phyloP scores from a whole-genome alignment of 148 eudicot species.

The Polygonum maritimum region DNA sequence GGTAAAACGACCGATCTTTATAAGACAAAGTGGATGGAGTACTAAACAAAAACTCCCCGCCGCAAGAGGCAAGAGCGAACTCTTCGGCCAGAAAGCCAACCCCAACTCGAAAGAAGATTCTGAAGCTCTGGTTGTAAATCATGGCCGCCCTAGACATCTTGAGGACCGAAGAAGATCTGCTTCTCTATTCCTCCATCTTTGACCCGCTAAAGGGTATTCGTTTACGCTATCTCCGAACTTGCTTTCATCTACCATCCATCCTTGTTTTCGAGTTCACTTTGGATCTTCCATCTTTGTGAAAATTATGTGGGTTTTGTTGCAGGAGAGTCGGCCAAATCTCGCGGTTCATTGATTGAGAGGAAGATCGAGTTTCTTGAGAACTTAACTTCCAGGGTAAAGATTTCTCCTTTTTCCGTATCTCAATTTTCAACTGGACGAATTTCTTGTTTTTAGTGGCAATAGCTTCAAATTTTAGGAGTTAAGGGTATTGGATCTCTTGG shows the following conservation, averaged over 20 bases:
- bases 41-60: too few species aligned
- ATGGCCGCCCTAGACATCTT: conserved; percentile 51
- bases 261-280: background rate
- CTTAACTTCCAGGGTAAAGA: conserved; percentile 52
- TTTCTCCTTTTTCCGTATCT: background rate
- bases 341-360: conserved; percentile 63
- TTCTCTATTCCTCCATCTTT: conserved; percentile 44
- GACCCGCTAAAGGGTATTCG: conserved; percentile 35
- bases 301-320: conserved; percentile 14
- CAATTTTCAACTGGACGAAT: background rate
- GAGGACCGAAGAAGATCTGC: conserved; percentile 41
- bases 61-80: too few species aligned
- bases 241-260: background rate
- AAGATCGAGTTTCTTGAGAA: conserved; percentile 80
- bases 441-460: background rate
- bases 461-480: background rate
- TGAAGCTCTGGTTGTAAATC: background rate
- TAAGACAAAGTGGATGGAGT: too few species aligned
- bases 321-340: conserved; percentile 48
- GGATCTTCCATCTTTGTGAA: background rate
- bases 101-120: background rate
- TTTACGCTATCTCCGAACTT: background rate
- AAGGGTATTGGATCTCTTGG: background rate
- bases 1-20: too few species aligned
- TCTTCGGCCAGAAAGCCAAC: background rate